A percentile compares a stretch with the other conserved stretches of the same genome.
Evolutionary conservation across 768 basidiomycete species (phyloP).

Genomic region (Suillus cothurnatus): DNA sequence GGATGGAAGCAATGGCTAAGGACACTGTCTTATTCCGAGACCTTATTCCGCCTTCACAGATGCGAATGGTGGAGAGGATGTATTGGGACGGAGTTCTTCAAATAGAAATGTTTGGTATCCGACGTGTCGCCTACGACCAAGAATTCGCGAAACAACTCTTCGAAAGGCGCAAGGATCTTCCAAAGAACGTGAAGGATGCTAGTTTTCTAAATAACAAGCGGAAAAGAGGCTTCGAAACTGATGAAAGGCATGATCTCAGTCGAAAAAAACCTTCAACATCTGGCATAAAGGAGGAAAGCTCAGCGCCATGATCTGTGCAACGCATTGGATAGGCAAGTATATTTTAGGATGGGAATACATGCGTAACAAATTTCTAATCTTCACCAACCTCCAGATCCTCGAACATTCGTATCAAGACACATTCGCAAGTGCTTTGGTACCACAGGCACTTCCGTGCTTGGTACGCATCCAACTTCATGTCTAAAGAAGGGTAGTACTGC

Average conservation of each 20-base stretch:
- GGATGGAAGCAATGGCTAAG: conserved; percentile 18
- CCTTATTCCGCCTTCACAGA: conserved; percentile 26
- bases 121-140: conserved; percentile 21
- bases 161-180: conserved; percentile 4
- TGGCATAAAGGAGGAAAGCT: neutral
- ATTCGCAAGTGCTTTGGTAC: conserved; percentile 63
- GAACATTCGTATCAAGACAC: conserved; percentile 61
- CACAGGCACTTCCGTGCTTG: conserved; percentile 33
- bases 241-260: neutral
- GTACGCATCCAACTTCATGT: conserved; percentile 6
- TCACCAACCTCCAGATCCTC: conserved; percentile 29
- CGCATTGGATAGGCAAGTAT: neutral
- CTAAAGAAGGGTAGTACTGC: conserved; percentile 66
- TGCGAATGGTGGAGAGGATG: conserved; percentile 29
- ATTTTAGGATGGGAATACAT: neutral
- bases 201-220: neutral
- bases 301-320: neutral
- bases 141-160: conserved; percentile 18
- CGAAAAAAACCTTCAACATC: neutral
- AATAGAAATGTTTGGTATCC: conserved; percentile 29
- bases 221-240: neutral
- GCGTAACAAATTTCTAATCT: neutral
- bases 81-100: conserved; percentile 31
- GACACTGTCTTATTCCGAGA: conserved; percentile 24
- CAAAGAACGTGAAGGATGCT: neutral